Evolutionary conservation across 2,329 filamentous ascomycete genomes (phyloP), one percentile per base, ranked within the genome.

Genomic region (Pseudocercospora pini-densiflorae): DNA sequence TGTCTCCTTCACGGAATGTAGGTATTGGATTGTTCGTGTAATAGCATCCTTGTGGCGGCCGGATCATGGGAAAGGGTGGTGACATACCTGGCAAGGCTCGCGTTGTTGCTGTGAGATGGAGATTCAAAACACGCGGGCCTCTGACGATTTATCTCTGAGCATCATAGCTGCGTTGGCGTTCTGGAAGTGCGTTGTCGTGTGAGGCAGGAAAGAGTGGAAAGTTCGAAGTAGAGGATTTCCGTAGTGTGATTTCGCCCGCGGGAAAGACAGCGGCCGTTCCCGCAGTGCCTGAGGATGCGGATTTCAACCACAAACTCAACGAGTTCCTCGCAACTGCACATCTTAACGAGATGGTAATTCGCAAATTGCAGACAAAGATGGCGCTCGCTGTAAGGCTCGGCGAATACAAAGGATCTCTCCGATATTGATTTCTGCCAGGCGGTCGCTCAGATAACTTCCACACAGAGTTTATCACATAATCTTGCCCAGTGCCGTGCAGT

Each of bases 391-490:
- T 73, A 64, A 68, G 72, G 63, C 2, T 2, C 4, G 6, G 7
- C 16, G 2, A 1, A 21, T 27, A 14, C n/a, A n/a, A 3, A 3
- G 19, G 21, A 29, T 10, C 2, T 57, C 16, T 14, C 29, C 45
- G n/a, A 21, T 24, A n/a, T 55, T 68, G 57, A 62, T 21, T 47
- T 57, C n/a, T 55, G 12, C n/a, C 47, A 96, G 93, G 93, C 93
- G 71, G 85, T 97, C 54, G 94, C 93, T 36, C 94, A 97, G 81
- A 88, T 97, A 79, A 94, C 93, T 81, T 94, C 93, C 43, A 96
- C 92, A 65, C 85, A 89, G 68, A 91, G 87, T 70, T 89, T 95
- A 83, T 81, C 86, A 70, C 86, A 91, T 74, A 98, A 97, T 78
- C 87, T 97, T 53, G 83, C 87, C 59, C 91, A 94, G 79, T 97